phyloP scores from a whole-genome alignment of 2,329 filamentous ascomycete genomes.

The Ophiostoma sp. region DNA sequence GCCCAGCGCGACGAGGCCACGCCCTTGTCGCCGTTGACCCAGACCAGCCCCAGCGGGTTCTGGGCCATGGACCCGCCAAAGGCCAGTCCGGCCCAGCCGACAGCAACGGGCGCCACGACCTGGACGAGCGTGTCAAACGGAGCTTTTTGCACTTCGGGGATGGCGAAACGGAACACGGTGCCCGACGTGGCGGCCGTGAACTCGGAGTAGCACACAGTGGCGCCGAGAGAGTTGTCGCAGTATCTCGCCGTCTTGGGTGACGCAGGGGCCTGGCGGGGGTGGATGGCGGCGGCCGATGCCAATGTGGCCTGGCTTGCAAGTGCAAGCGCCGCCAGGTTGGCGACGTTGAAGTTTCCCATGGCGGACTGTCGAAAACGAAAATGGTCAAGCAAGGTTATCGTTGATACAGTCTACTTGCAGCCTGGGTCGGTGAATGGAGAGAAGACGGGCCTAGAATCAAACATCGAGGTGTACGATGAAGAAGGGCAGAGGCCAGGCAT shows the following conservation, averaged over 20 bases:
- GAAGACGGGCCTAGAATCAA: not conserved
- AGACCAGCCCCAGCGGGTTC: conserved; percentile 42
- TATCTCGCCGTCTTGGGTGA: conserved; percentile 24
- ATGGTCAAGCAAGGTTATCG: not conserved
- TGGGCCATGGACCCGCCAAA: conserved; percentile 44
- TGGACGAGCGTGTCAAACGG: conserved; percentile 43
- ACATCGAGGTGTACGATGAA: too few relatives aligned
- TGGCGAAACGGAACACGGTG: conserved; percentile 34
- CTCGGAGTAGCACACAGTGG: conserved; percentile 35
- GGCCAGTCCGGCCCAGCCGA: conserved; percentile 43
- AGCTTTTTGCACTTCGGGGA: conserved; percentile 36
- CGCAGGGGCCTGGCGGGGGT: not conserved
- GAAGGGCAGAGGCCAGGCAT: not conserved
- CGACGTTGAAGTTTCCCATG: conserved; percentile 5
- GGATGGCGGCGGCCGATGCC: not conserved
- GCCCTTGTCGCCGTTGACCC: conserved; percentile 40
- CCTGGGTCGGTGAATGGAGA: not conserved
- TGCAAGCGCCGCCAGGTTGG: conserved; percentile 18
- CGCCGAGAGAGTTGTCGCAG: conserved; percentile 31
- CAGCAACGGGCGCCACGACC: conserved; percentile 40
- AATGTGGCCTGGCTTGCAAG: conserved; percentile 12
- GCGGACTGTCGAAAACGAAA: not conserved
- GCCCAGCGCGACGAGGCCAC: conserved; percentile 43
- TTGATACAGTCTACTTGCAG: not conserved
- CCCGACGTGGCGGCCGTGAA: conserved; percentile 31